These are phyloP conservation scores for Stagonosporopsis rhizophila DNA, from an alignment of 2,329 filamentous ascomycete species.

Conservation along the genomic window DNA sequence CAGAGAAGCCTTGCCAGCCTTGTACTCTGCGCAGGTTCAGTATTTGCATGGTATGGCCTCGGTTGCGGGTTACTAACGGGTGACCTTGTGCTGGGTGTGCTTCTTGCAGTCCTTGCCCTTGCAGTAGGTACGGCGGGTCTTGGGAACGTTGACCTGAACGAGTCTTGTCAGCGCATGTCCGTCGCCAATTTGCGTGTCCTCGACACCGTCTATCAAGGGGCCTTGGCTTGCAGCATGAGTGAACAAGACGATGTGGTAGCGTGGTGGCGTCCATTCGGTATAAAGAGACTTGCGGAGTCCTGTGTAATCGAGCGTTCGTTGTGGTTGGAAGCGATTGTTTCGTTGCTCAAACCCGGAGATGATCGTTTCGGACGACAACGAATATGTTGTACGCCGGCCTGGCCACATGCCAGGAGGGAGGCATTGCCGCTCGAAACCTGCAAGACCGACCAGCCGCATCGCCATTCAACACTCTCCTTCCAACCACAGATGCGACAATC, in stretches of 20 bases:
- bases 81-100: conserved; percentile 48
- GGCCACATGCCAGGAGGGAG: background rate
- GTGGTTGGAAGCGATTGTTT: background rate
- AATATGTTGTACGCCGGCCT: background rate
- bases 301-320: background rate
- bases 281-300: background rate
- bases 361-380: background rate
- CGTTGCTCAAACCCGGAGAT: no score
- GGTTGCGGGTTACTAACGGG: conserved; percentile 40
- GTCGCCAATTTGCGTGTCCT: conserved; percentile 4
- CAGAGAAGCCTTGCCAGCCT: conserved; percentile 93
- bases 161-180: conserved; percentile 27
- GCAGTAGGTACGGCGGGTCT: conserved; percentile 97
- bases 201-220: conserved; percentile 15
- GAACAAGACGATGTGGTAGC: conserved; percentile 15
- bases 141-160: conserved; percentile 91
- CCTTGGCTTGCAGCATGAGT: conserved; percentile 22
- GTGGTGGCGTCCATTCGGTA: background rate
- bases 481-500: background rate
- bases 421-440: background rate
- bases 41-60: conserved; percentile 19
- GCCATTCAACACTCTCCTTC: background rate
- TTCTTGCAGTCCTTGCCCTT: conserved; percentile 90
- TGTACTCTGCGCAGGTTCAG: conserved; percentile 70
- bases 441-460: background rate